Conservation (phyloP, 2,329 filamentous ascomycete species). For the Trichoderma gracile region DNA sequence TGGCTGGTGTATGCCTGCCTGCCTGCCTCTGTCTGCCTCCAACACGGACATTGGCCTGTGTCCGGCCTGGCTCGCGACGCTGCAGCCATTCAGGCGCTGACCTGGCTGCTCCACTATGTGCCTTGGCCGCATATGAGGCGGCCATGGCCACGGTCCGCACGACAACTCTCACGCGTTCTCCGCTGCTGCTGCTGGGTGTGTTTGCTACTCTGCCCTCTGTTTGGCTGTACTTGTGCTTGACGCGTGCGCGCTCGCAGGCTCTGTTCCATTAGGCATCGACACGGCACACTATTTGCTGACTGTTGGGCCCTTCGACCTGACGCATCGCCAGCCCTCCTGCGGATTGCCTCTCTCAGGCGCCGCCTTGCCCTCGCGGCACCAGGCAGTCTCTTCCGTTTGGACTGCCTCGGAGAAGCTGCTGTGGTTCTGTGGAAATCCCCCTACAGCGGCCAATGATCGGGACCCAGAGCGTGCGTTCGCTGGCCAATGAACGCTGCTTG, state of each 20-base stretch:
- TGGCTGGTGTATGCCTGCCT: conserved; percentile 18
- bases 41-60: conserved; percentile 25
- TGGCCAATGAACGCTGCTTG: conserved; percentile 12
- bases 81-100: conserved; percentile 31
- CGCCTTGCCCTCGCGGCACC: conserved; percentile 14
- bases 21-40: not conserved
- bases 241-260: conserved; percentile 22
- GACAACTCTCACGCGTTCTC: conserved; percentile 25
- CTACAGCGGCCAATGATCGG: conserved; percentile 20
- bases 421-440: conserved; percentile 13
- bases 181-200: conserved; percentile 37
- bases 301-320: conserved; percentile 12
- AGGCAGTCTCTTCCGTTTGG: conserved; percentile 19
- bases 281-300: conserved; percentile 25
- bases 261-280: conserved; percentile 28
- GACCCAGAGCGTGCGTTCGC: conserved; percentile 1
- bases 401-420: conserved; percentile 15
- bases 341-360: not conserved
- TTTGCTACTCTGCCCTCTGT: conserved; percentile 34
- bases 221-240: conserved; percentile 30
- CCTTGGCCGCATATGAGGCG: conserved; percentile 40
- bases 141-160: conserved; percentile 32
- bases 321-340: conserved; percentile 21
- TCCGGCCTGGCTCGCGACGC: conserved; percentile 6
- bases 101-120: conserved; percentile 39